phyloP scores from a whole-genome alignment of 1,284 basidiomycete genomes.

The Boletus hoseneyae region DNA sequence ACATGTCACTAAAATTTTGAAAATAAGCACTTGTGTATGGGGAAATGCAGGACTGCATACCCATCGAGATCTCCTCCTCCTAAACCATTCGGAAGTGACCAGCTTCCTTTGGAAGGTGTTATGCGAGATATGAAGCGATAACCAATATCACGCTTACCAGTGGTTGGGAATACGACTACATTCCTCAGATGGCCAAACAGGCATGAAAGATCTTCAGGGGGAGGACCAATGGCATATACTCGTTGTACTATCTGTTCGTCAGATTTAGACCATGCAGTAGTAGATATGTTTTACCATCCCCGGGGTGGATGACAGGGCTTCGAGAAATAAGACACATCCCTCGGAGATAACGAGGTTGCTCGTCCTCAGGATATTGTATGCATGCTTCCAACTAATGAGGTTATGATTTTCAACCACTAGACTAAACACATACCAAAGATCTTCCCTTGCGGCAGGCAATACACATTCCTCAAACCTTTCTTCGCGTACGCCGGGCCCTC shows the following conservation, averaged over 20 bases:
- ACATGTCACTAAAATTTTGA: slow-evolving; percentile 45
- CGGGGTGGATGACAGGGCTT: slow-evolving; percentile 67
- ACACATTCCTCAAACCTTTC: slow-evolving; percentile 50
- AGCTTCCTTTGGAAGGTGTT: slow-evolving; percentile 40
- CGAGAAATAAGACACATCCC: slow-evolving; percentile 61
- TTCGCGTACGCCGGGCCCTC: slow-evolving; percentile 62
- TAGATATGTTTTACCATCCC: slow-evolving; percentile 50
- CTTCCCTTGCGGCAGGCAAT: slow-evolving; percentile 46
- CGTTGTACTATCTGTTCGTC: slow-evolving; percentile 50
- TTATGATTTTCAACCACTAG: background rate
- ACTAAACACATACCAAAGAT: slow-evolving; percentile 55
- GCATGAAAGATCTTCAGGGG: slow-evolving; percentile 54
- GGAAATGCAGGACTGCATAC: slow-evolving; percentile 35
- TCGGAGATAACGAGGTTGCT: slow-evolving; percentile 48
- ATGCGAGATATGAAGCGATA: background rate
- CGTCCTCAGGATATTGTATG: slow-evolving; percentile 45
- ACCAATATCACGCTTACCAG: slow-evolving; percentile 42
- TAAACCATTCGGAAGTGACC: slow-evolving; percentile 64
- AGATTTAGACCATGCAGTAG: background rate
- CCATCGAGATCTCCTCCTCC: slow-evolving; percentile 76
- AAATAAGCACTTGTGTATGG: background rate
- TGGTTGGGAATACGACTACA: slow-evolving; percentile 69
- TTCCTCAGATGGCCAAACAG: slow-evolving; percentile 64
- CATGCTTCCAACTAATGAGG: slow-evolving; percentile 47
- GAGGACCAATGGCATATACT: slow-evolving; percentile 67